Evolutionary conservation across 2,329 filamentous ascomycete species (phyloP).

Genomic region (Nemania abortiva): DNA sequence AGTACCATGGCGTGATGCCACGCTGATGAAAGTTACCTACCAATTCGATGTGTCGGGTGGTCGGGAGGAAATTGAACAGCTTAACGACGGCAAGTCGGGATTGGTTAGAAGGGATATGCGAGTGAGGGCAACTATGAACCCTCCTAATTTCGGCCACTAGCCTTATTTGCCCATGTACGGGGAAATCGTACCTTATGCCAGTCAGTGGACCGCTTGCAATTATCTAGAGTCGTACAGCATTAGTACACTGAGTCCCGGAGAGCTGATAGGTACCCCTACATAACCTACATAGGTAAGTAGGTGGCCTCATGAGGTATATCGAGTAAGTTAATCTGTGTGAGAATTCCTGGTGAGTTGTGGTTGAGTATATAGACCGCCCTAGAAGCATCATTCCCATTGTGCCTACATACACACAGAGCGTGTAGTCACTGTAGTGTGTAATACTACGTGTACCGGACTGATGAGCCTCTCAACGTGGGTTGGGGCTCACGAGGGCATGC

Average conservation of each 20-base stretch:
- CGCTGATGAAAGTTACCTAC: no score
- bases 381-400: not conserved
- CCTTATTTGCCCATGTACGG: constrained; percentile 33
- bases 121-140: constrained; percentile 40
- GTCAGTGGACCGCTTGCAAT: not conserved
- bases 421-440: not conserved
- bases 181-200: constrained; percentile 11
- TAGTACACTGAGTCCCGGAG: no score
- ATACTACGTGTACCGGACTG: not conserved
- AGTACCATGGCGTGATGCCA: no score
- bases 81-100: constrained; percentile 26
- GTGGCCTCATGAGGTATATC: no score
- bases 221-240: not conserved
- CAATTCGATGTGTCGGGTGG: constrained; percentile 12
- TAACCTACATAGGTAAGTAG: no score
- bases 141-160: constrained; percentile 35
- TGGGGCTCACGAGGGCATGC: constrained; percentile 15
- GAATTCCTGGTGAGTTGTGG: no score
- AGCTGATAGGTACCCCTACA: no score
- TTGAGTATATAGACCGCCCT: no score
- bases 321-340: no score
- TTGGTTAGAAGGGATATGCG: constrained; percentile 36
- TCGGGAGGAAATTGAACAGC: constrained; percentile 37
- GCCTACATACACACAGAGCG: not conserved
- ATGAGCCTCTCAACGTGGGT: constrained; percentile 12